phyloP scores from a whole-genome alignment of 257 asterid species.

The Thymus mandschuricus region DNA sequence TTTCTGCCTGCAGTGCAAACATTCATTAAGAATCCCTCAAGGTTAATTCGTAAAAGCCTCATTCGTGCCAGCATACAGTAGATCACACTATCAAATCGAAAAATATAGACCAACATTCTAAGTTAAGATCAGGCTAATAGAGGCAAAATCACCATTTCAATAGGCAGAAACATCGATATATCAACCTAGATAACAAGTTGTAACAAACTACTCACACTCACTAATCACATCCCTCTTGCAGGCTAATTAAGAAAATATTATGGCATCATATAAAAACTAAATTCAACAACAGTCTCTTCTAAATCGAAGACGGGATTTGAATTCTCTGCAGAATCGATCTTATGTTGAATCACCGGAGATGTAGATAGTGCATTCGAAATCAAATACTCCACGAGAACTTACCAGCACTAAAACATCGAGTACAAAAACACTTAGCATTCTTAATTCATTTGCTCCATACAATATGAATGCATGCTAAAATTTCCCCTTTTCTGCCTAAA shows the following conservation, averaged over 20 bases:
- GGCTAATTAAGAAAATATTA: too few relatives aligned
- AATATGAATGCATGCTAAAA: neutral
- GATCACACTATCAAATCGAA: neutral
- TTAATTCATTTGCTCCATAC: neutral
- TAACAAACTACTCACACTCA: too few relatives aligned
- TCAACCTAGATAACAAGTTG: too few relatives aligned
- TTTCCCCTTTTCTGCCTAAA: neutral
- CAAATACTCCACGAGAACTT: neutral
- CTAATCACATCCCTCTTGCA: too few relatives aligned
- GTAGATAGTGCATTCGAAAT: neutral
- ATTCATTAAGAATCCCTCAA: neutral
- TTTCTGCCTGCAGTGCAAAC: constrained; percentile 53
- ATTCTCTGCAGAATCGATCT: neutral
- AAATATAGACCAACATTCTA: neutral
- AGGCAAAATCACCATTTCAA: neutral
- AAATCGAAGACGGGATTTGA: neutral
- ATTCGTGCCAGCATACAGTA: neutral
- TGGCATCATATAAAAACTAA: too few relatives aligned
- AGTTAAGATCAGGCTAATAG: neutral
- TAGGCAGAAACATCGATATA: neutral
- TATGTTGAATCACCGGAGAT: neutral
- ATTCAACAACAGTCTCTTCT: neutral
- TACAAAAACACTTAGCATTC: neutral
- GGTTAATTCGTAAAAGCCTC: neutral
- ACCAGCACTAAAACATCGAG: too few relatives aligned